Conservation (phyloP, 352 stramenopile genomes). For the Blastocystis sp. region DNA sequence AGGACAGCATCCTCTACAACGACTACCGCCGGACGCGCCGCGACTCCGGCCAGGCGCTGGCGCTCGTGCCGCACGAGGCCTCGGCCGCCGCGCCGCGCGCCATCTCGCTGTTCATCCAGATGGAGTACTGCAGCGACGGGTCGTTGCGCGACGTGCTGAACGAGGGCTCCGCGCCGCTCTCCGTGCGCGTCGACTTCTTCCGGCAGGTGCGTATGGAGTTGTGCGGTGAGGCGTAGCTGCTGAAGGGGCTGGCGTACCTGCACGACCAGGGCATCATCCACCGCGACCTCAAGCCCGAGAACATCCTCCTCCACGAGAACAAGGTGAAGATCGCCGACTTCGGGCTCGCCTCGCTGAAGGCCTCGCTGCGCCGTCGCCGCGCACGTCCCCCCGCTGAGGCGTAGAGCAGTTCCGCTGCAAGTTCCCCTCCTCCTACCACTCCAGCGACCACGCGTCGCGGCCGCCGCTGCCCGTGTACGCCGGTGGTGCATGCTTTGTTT, state of each 20-base stretch:
- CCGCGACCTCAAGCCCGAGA: slow-evolving; percentile 91
- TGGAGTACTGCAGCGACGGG: slow-evolving; percentile 50
- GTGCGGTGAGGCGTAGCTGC: not conserved
- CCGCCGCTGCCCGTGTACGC: not conserved
- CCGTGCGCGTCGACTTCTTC: slow-evolving; percentile 40
- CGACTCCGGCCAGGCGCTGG: not conserved
- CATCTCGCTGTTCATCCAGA: slow-evolving; percentile 26
- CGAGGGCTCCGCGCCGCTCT: not conserved
- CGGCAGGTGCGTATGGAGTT: not conserved
- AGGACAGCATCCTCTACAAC: slow-evolving; percentile 23
- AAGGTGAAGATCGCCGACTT: slow-evolving; percentile 56
- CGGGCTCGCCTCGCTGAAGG: slow-evolving; percentile 37
- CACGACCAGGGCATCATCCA: slow-evolving; percentile 82
- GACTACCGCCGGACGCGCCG: not conserved
- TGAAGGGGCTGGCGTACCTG: slow-evolving; percentile 45
- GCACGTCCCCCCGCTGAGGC: not conserved
- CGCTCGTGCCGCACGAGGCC: not conserved
- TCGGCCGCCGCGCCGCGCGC: not conserved
- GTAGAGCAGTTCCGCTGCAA: slow-evolving; percentile 27
- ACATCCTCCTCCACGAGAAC: slow-evolving; percentile 85
- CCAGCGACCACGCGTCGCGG: not conserved
- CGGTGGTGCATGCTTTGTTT: not conserved
- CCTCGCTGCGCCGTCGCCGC: not conserved
- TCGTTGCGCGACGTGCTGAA: slow-evolving; percentile 46
- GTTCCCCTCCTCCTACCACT: slow-evolving; percentile 1